Evolutionary conservation across 768 basidiomycete genomes (phyloP), one percentile per base, ranked within the genome.

Genomic region (Lactifluus piperatus): DNA sequence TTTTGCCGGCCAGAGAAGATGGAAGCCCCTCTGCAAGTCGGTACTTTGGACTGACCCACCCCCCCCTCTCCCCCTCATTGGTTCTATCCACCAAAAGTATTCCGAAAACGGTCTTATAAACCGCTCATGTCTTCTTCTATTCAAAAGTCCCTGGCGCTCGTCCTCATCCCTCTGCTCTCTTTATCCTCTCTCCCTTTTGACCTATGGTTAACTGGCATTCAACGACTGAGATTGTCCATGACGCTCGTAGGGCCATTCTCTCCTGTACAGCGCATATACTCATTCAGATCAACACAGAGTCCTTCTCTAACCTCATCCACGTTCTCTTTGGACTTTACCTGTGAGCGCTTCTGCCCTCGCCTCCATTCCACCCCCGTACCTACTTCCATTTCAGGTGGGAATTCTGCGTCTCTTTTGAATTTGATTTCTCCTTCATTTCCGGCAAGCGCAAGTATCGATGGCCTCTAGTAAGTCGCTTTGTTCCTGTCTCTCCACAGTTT

Each of bases 391-490:
- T 20, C 50, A 77, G 76, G 29, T 79, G 77, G 77, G 77, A 79
- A 66, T 68, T 77, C 46, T 49, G 71, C 43, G 72, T 73, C 45
- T 76, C 77, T 11, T 65, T 76, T 18, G 62, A 70, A 55, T 79
- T 79, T 54, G 78, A 79, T 60, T 74, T 70, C 71, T 69, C 69
- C 4, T 70, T 76, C 37, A 60, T 79, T 54, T 66, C 66, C 9
- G 73, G 78, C 24, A 77, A 70, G 67, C 71, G 68, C 43, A 71
- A 68, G 61, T 79, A 77, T 64, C 70, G 76, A 44, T 79, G 78
- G 79, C 79, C 78, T 5, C 60, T 79, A 69, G 76, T 74, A 51
- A 26, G 32, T 9, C 22, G 16, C n/a, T 50, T 49, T 9, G n/a
- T 26, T 24, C 18, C 11, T 41, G 8, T 22, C 16, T 14, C 18